These are phyloP conservation scores for Discostella stelligera DNA, from an alignment of 352 stramenopile genomes.

Conservation along the genomic window DNA sequence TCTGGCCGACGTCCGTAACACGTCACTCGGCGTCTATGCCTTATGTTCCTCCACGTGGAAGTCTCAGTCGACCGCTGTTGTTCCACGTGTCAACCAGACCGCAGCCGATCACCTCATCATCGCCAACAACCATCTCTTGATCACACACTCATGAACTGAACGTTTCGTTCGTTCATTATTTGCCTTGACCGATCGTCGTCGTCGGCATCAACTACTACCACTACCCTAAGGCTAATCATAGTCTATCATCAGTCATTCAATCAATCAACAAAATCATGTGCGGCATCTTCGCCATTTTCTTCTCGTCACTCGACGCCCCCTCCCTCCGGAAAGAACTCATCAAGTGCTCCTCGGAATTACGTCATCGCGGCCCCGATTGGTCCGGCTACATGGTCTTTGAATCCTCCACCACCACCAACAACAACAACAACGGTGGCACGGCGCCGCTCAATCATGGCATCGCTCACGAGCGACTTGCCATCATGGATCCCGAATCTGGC, in stretches of 20 bases:
- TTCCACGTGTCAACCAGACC: background rate
- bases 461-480: conserved; percentile 96
- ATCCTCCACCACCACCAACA: background rate
- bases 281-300: conserved; percentile 98
- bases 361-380: conserved; percentile 97
- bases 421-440: conserved; percentile 15
- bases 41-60: background rate
- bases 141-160: background rate
- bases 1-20: background rate
- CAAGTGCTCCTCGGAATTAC: conserved; percentile 90
- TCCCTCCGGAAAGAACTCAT: conserved; percentile 94
- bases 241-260: background rate
- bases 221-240: background rate
- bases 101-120: background rate
- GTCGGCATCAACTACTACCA: background rate
- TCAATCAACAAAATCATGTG: conserved; percentile 90
- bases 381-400: conserved; percentile 82
- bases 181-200: background rate
- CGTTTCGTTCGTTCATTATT: no score
- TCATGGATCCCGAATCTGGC: conserved; percentile 96
- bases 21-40: background rate
- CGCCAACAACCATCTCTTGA: background rate
- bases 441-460: conserved; percentile 86
- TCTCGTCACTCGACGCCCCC: conserved; percentile 89
- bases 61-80: background rate